These are phyloP conservation scores for Phoma herbarum DNA, from an alignment of 2,329 filamentous ascomycete genomes.

Conservation along the genomic window DNA sequence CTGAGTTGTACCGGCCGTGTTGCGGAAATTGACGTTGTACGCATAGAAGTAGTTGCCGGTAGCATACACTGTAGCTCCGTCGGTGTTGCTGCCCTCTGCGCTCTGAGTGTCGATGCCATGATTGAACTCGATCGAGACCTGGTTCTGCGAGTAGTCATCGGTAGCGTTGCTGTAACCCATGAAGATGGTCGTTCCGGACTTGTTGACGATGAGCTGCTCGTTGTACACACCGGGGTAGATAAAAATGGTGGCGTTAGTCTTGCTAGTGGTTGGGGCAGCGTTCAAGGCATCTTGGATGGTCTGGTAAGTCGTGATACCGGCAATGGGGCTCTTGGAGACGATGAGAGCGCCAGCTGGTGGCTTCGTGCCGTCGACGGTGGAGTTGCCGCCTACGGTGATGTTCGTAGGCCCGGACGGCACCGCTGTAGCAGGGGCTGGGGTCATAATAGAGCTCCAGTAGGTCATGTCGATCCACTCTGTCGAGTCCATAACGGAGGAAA, in stretches of 20 bases:
- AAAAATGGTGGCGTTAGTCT: slow-evolving; percentile 51
- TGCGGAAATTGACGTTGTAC: slow-evolving; percentile 54
- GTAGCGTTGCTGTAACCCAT: slow-evolving; percentile 51
- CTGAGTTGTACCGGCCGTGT: slow-evolving; percentile 50
- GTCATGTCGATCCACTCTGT: slow-evolving; percentile 53
- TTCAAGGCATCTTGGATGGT: slow-evolving; percentile 52
- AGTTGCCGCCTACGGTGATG: slow-evolving; percentile 32
- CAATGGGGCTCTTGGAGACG: slow-evolving; percentile 51
- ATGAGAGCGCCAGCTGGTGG: slow-evolving; percentile 51
- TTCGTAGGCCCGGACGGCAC: slow-evolving; percentile 31
- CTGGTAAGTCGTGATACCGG: slow-evolving; percentile 46
- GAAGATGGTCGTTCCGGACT: slow-evolving; percentile 53
- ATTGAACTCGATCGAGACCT: slow-evolving; percentile 49
- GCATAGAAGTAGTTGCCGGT: slow-evolving; percentile 54
- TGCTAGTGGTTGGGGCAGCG: slow-evolving; percentile 48
- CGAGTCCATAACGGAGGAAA: slow-evolving; percentile 48
- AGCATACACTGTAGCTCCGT: slow-evolving; percentile 53
- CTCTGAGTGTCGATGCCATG: slow-evolving; percentile 52
- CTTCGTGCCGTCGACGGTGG: slow-evolving; percentile 44
- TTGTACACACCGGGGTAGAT: slow-evolving; percentile 54
- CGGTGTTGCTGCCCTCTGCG: slow-evolving; percentile 46
- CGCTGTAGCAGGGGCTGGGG: slow-evolving; percentile 38
- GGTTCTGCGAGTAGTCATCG: slow-evolving; percentile 50
- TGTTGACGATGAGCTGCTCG: slow-evolving; percentile 52
- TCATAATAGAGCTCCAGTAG: slow-evolving; percentile 51